Percentiles rank a stretch among this genome's conserved stretches.
Evolutionary conservation across 1,284 basidiomycete species (phyloP).

Genomic region (Prillingera fragicola): DNA sequence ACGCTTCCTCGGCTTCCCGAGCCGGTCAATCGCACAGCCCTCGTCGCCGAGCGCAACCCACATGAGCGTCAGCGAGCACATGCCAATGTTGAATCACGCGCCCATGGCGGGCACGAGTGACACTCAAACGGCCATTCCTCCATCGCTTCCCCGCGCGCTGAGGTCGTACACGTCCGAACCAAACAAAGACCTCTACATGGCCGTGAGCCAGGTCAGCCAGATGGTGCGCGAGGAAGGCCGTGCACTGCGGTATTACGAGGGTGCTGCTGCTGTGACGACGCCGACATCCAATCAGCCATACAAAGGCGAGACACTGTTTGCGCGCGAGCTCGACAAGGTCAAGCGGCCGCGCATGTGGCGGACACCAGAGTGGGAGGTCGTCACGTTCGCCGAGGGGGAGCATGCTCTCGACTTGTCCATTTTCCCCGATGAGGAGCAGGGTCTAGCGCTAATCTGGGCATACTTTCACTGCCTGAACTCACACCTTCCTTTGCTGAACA

Average conservation of each 20-base stretch:
- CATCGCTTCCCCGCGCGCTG: too few relatives aligned
- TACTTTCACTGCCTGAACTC: conserved; percentile 63
- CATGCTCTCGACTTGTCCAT: conserved; percentile 29
- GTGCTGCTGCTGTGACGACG: conserved; percentile 23
- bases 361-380: conserved; percentile 42
- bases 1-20: not conserved
- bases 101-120: too few relatives aligned
- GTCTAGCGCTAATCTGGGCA: conserved; percentile 58
- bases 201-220: conserved; percentile 12
- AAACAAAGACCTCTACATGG: too few relatives aligned
- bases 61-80: not conserved
- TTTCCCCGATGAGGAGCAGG: conserved; percentile 54
- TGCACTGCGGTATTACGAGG: conserved; percentile 23
- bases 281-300: conserved; percentile 22
- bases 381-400: conserved; percentile 29
- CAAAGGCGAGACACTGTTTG: conserved; percentile 35
- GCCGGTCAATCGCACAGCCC: not conserved
- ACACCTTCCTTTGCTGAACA: conserved; percentile 66
- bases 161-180: too few relatives aligned
- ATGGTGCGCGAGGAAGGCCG: conserved; percentile 16
- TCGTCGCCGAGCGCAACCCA: not conserved
- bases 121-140: too few relatives aligned
- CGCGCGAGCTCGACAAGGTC: conserved; percentile 21
- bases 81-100: too few relatives aligned
- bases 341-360: conserved; percentile 39